Conservation (phyloP, 1,139 yeast species). For the Wickerhamomyces sp. region DNA sequence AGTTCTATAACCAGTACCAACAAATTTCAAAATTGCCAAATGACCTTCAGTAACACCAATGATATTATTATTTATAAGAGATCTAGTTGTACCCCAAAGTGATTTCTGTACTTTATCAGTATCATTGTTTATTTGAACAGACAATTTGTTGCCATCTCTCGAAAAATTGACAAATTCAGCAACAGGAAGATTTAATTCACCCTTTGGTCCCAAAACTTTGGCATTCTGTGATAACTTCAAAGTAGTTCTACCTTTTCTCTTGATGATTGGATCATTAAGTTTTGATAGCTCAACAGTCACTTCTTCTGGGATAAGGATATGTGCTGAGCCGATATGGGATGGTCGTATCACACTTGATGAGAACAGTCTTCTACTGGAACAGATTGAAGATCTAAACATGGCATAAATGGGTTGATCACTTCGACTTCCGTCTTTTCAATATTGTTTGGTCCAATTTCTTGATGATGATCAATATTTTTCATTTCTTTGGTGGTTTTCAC, state of each 20-base stretch:
- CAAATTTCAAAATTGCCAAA: constrained; percentile 78
- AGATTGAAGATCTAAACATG: constrained; percentile 4
- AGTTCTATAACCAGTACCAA: constrained; percentile 97
- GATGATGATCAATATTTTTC: no score
- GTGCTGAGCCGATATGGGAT: constrained; percentile 59
- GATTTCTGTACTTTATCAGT: constrained; percentile 66
- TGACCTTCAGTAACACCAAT: constrained; percentile 93
- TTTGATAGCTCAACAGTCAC: constrained; percentile 34
- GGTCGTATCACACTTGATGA: constrained; percentile 25
- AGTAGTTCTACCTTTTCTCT: constrained; percentile 64
- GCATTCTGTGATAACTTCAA: constrained; percentile 57
- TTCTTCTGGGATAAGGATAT: constrained; percentile 51
- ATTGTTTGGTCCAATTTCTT: no score
- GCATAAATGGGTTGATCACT: background rate
- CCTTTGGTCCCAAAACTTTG: constrained; percentile 78
- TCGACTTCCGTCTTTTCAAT: background rate
- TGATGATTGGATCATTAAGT: constrained; percentile 40
- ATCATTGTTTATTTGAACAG: constrained; percentile 54
- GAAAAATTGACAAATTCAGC: constrained; percentile 65
- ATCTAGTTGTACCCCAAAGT: constrained; percentile 94
- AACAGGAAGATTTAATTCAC: constrained; percentile 54
- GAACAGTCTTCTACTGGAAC: constrained; percentile 26
- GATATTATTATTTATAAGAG: constrained; percentile 70
- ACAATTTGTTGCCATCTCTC: constrained; percentile 35
- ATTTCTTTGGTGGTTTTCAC: no score